Conservation (phyloP, 495 filamentous ascomycete genomes). For the Parathielavia appendiculata region DNA sequence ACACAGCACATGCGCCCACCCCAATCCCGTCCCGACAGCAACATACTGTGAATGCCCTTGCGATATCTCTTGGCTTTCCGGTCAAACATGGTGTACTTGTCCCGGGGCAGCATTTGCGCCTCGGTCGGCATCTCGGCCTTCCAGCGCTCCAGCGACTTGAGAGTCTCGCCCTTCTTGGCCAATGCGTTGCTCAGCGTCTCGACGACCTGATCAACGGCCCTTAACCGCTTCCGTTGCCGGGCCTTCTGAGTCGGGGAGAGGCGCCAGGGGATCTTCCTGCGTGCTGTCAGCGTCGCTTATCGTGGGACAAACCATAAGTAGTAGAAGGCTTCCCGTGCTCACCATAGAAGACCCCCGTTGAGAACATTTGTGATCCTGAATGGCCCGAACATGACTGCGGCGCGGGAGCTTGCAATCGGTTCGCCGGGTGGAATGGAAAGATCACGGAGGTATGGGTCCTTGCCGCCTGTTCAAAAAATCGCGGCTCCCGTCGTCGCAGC, state of each 20-base stretch:
- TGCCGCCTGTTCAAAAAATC: constrained; percentile 20
- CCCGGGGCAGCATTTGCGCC: constrained; percentile 89
- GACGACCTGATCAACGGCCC: constrained; percentile 78
- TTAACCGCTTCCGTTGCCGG: constrained; percentile 80
- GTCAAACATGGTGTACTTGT: constrained; percentile 98
- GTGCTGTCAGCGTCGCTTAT: constrained; percentile 9
- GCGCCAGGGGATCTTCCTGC: constrained; percentile 97
- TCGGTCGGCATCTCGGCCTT: constrained; percentile 93
- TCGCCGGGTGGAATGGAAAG: constrained; percentile 8
- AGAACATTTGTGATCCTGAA: constrained; percentile 75
- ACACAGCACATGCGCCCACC: neutral
- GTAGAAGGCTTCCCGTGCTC: constrained; percentile 12
- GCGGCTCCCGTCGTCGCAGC: constrained; percentile 14
- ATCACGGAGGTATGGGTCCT: neutral
- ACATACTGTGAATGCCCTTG: constrained; percentile 95
- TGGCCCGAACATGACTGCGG: constrained; percentile 62
- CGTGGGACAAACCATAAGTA: no score
- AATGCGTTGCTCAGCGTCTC: constrained; percentile 71
- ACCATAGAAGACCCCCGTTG: constrained; percentile 82
- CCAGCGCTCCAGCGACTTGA: constrained; percentile 78
- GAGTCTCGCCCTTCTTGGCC: constrained; percentile 58
- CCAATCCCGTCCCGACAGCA: constrained; percentile 19
- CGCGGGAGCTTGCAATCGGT: constrained; percentile 16
- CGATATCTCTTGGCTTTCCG: constrained; percentile 91
- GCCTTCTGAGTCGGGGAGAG: constrained; percentile 85